phyloP scores from a whole-genome alignment of 2,329 filamentous ascomycete genomes.

The Penicillium sp. region DNA sequence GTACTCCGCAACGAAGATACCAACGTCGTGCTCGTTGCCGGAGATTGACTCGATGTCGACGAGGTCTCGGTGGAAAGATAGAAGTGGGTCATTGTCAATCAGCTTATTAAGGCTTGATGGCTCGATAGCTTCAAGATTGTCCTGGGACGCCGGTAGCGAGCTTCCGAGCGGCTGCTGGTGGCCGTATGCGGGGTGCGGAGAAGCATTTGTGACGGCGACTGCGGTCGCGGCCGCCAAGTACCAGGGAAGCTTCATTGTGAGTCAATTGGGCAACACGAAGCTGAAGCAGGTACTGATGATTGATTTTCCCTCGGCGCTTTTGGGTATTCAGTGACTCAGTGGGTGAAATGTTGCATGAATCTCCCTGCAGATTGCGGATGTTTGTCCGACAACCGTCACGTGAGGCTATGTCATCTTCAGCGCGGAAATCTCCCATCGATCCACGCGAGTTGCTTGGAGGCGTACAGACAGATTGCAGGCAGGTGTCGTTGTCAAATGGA shows the following conservation, averaged over 20 bases:
- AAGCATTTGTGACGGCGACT: conserved; percentile 24
- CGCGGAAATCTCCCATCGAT: not conserved
- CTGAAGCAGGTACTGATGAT: not conserved
- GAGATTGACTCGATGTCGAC: conserved; percentile 72
- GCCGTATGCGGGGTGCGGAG: conserved; percentile 32
- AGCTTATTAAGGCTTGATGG: conserved; percentile 34
- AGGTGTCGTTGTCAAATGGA: too few species aligned
- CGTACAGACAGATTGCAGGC: too few species aligned
- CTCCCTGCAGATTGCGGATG: not conserved
- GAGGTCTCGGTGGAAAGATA: conserved; percentile 75
- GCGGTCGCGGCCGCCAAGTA: conserved; percentile 24
- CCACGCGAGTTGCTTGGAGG: too few species aligned
- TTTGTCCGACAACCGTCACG: conserved; percentile 5
- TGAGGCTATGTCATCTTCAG: not conserved
- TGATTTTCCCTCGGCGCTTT: too few species aligned
- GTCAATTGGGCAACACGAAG: not conserved
- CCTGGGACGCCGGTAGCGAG: not conserved
- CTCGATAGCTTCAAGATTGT: not conserved
- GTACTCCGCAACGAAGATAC: conserved; percentile 67
- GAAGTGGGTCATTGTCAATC: conserved; percentile 54
- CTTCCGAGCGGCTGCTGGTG: conserved; percentile 24
- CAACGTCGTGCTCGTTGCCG: conserved; percentile 68
- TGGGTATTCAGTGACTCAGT: not conserved
- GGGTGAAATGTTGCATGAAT: not conserved
- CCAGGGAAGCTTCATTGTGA: conserved; percentile 24